Evolutionary conservation across 257 asterid genomes (phyloP), one percentile per base, ranked within the genome.

Genomic region (Salvia hispanica): DNA sequence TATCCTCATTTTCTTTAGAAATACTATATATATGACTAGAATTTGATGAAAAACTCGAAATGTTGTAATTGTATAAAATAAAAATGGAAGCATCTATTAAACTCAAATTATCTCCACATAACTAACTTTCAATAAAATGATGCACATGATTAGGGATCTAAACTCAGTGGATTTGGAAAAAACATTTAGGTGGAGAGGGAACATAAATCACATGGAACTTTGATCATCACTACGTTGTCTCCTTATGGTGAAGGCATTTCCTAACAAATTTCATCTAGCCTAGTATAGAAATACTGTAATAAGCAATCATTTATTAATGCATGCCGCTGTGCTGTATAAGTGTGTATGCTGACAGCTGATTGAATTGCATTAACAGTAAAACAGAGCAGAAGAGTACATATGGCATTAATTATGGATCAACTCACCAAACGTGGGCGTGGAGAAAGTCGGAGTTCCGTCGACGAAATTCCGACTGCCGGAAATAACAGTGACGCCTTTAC

Each of bases 401-500:
- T 18, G 5, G 39, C 4, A 16, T 16, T 15, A 4, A 16, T 16
- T 15, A 4, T 18, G 0, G 21, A 47, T 14, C 57, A 62, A 73
- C 84, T 85, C 53, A 90, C 97, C 85, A 31, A 90, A 84, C 2
- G 97, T 84, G 3, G 97, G 88, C 6, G 97, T 86, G 7, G 73
- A 68, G 67, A 90, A 84, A 4, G 97, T 90, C 1, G 80, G 81
- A 13, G 87, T 83, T 11, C 90, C 89, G 44, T 83, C 95, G 1
- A 84, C 13, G 64, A 75, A 81, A 40, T 84, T 90, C 79, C 64
- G 66, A 73, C 74, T 59, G 65, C 78, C 88, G 74, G 92, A 76
- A 7, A 90, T 65, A 42, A 86, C 62, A 73, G 96, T 81, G 51
- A 75, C 66, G 2, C 25, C 16, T 77, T 68, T 80, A 3, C 95